These are phyloP conservation scores for Talaromyces sp. DNA, from an alignment of 2,329 filamentous ascomycete species.

Conservation along the genomic window DNA sequence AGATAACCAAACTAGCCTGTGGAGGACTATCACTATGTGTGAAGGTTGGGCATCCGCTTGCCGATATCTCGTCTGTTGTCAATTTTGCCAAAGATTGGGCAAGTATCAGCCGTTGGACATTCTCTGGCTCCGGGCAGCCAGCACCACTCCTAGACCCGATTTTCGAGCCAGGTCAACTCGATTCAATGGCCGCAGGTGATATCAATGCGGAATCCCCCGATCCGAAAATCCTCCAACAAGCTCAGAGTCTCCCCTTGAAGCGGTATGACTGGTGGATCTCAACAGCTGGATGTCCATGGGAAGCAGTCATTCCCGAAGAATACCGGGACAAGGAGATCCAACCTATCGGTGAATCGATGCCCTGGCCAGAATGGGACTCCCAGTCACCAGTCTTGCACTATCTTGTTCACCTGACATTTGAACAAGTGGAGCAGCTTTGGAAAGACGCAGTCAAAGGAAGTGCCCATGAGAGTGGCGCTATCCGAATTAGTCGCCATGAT, in stretches of 20 bases:
- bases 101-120: constrained; percentile 11
- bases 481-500: constrained; percentile 47
- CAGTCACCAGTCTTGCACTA: constrained; percentile 34
- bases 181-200: constrained; percentile 31
- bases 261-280: constrained; percentile 53
- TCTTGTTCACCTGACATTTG: constrained; percentile 42
- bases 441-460: constrained; percentile 9
- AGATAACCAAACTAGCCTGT: constrained; percentile 12
- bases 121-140: not conserved
- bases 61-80: constrained; percentile 12
- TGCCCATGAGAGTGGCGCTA: constrained; percentile 8
- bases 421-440: constrained; percentile 42
- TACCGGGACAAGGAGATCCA: constrained; percentile 27
- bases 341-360: constrained; percentile 44
- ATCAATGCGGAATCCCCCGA: constrained; percentile 24
- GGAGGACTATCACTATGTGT: constrained; percentile 39
- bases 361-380: constrained; percentile 45
- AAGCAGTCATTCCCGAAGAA: constrained; percentile 10
- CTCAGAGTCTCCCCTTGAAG: constrained; percentile 45
- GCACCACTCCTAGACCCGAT: constrained; percentile 27
- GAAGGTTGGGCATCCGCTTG: constrained; percentile 12
- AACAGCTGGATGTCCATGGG: constrained; percentile 14
- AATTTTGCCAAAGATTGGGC: constrained; percentile 18
- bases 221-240: constrained; percentile 30
- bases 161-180: constrained; percentile 48